These are phyloP conservation scores for Fusarium solani-melongenae DNA, from an alignment of 2,329 filamentous ascomycete genomes.

Conservation along the genomic window DNA sequence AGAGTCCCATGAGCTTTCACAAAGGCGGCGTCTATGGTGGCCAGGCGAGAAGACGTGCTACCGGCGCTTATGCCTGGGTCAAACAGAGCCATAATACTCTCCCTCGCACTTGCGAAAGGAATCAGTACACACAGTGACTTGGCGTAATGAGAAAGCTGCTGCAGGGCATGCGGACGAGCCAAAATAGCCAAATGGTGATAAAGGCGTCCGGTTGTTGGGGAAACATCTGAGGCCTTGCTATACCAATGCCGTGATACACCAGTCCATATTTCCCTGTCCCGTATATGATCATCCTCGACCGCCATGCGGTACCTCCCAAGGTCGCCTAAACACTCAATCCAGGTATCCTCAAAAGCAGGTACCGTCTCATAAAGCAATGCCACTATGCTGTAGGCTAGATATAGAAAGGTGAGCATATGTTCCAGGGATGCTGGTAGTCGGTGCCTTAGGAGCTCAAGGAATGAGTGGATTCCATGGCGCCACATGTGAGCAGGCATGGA, in stretches of 20 bases:
- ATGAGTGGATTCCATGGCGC: conserved; percentile 89
- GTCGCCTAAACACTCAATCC: conserved; percentile 94
- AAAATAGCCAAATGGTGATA: conserved; percentile 91
- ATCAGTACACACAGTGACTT: conserved; percentile 80
- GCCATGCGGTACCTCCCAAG: conserved; percentile 87
- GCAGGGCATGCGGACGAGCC: conserved; percentile 73
- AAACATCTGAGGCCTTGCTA: conserved; percentile 79
- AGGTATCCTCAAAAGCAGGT: conserved; percentile 83
- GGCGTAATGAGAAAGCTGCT: conserved; percentile 78
- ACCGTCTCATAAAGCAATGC: conserved; percentile 87
- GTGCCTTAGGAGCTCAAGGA: conserved; percentile 80
- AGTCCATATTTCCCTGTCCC: conserved; percentile 84
- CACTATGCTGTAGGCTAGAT: conserved; percentile 90
- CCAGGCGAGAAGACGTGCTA: no score
- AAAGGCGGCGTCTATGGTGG: no score
- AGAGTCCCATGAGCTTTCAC: no score
- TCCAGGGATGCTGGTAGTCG: conserved; percentile 79
- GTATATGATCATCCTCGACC: conserved; percentile 83
- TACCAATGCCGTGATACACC: conserved; percentile 89
- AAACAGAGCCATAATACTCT: conserved; percentile 73
- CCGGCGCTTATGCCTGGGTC: no score
- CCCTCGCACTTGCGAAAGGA: no score
- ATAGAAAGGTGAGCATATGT: conserved; percentile 92
- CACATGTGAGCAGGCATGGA: conserved; percentile 95
- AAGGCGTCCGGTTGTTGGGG: conserved; percentile 80